Conservation (phyloP, 2,329 filamentous ascomycete genomes). For the Thermomyces lanuginosus region DNA sequence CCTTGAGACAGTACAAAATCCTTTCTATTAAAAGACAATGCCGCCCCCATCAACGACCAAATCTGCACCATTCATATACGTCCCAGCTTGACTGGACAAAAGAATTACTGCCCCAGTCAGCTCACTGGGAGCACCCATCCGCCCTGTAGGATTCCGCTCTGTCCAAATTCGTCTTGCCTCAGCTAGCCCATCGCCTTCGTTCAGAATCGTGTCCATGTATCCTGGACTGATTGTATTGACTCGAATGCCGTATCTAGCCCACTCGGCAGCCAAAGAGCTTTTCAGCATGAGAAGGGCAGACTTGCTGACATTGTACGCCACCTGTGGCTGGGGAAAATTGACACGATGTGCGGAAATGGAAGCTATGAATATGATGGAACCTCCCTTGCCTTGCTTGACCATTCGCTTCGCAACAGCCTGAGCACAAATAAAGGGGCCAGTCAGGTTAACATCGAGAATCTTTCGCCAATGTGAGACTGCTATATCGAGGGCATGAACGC, state of each 20-base stretch:
- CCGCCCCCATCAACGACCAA: constrained; percentile 42
- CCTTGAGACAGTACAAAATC: no score
- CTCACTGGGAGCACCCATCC: constrained; percentile 50
- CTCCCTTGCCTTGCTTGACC: constrained; percentile 29
- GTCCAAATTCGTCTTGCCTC: constrained; percentile 41
- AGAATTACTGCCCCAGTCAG: constrained; percentile 46
- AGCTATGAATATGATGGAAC: constrained; percentile 49
- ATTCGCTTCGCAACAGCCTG: constrained; percentile 39
- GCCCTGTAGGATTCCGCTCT: constrained; percentile 43
- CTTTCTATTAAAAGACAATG: no score
- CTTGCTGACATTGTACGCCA: constrained; percentile 57
- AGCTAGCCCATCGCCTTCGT: constrained; percentile 45
- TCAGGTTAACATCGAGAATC: constrained; percentile 55
- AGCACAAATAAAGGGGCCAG: constrained; percentile 52
- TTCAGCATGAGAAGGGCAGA: constrained; percentile 48
- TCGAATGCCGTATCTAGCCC: constrained; percentile 52
- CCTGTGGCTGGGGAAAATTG: constrained; percentile 58
- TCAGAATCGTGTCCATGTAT: constrained; percentile 62
- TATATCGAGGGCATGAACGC: constrained; percentile 45
- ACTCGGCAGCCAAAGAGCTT: constrained; percentile 53
- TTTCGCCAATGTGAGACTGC: constrained; percentile 42
- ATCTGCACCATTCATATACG: constrained; percentile 53
- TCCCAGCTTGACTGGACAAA: constrained; percentile 43
- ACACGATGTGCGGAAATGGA: constrained; percentile 52
- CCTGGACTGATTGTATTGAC: constrained; percentile 57